phyloP scores from a whole-genome alignment of 78 protist species.

The Speleostelium caveatum region DNA sequence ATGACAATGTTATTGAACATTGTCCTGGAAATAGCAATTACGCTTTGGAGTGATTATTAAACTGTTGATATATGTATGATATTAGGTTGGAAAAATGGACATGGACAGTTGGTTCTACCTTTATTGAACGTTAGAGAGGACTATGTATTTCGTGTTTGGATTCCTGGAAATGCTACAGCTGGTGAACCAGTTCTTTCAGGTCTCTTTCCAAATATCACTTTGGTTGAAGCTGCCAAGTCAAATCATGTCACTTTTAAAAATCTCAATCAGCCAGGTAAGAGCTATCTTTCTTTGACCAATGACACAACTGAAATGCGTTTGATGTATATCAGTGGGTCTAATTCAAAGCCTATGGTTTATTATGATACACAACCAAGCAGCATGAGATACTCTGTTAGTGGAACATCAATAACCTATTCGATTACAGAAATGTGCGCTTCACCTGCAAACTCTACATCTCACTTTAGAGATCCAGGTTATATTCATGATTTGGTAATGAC shows the following conservation, averaged over 20 bases:
- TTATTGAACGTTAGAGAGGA: conserved; percentile 55
- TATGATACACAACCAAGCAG: conserved; percentile 7
- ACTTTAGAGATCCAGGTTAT: conserved; percentile 74
- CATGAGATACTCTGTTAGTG: background rate
- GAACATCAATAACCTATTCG: conserved; percentile 19
- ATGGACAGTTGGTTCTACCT: conserved; percentile 34
- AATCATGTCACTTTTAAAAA: conserved; percentile 35
- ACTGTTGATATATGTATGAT: background rate
- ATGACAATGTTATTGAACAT: background rate
- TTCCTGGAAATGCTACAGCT: conserved; percentile 18
- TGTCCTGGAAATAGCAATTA: background rate
- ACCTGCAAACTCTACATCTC: conserved; percentile 49
- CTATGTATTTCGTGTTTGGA: conserved; percentile 63
- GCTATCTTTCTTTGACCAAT: conserved; percentile 32
- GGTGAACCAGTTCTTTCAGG: background rate
- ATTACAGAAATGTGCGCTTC: conserved; percentile 62
- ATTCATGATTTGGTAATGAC: conserved; percentile 64
- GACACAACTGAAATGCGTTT: conserved; percentile 49
- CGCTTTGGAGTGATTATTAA: background rate
- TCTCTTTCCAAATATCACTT: conserved; percentile 4
- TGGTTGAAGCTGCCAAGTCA: background rate
- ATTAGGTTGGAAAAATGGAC: conserved; percentile 50
- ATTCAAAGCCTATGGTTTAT: conserved; percentile 12
- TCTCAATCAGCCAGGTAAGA: conserved; percentile 45
- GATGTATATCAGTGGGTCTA: conserved; percentile 27